phyloP scores from a whole-genome alignment of 805 yeast genomes.

The Wickerhamiella siamensis region DNA sequence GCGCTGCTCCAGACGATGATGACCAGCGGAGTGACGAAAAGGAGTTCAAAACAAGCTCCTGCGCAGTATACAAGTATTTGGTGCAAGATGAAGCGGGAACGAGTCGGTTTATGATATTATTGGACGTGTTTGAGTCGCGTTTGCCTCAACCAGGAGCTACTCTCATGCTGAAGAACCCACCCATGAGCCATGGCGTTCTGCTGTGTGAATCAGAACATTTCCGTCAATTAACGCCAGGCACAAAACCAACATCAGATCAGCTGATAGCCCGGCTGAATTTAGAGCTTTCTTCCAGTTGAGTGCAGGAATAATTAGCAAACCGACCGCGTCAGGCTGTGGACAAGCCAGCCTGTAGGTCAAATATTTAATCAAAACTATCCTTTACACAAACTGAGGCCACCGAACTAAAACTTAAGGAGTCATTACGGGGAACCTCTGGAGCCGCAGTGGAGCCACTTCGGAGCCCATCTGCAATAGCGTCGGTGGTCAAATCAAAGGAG shows the following conservation, averaged over 20 bases:
- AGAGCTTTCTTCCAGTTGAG: neutral
- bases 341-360: no score
- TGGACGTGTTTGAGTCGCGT: constrained; percentile 9
- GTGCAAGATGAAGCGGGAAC: neutral
- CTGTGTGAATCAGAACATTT: neutral
- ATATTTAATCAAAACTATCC: no score
- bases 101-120: neutral
- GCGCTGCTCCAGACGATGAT: neutral
- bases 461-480: no score
- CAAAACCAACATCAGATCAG: neutral
- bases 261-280: neutral
- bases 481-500: no score
- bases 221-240: neutral
- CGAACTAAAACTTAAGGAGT: no score
- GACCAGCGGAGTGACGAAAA: neutral
- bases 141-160: neutral
- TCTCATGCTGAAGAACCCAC: neutral
- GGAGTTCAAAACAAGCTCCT: neutral
- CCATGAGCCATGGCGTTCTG: neutral
- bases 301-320: no score
- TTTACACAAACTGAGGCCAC: no score
- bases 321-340: no score
- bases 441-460: no score
- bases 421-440: no score
- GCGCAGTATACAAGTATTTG: neutral